Percentiles rank a stretch among this genome's conserved stretches.
These are phyloP conservation scores for Sambucus nigra DNA, from an alignment of 129 eudicot genomes.

Conservation along the genomic window DNA sequence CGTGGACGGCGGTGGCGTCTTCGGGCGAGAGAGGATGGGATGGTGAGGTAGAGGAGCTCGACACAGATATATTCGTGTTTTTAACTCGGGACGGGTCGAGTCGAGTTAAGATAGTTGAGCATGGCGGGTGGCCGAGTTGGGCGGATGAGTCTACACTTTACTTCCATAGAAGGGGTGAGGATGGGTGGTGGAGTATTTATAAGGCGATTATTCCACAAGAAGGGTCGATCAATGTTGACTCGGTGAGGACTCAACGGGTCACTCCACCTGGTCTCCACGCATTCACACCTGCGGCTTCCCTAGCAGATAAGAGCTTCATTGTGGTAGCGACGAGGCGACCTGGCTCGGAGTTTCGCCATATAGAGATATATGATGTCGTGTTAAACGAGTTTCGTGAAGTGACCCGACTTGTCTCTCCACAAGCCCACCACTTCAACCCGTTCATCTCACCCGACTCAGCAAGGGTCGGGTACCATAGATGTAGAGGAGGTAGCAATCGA, in stretches of 20 bases:
- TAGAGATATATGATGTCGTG: slow-evolving; percentile 51
- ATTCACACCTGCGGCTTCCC: slow-evolving; percentile 74
- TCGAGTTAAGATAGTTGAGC: slow-evolving; percentile 78
- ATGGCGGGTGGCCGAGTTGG: slow-evolving; percentile 99
- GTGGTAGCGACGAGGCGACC: slow-evolving; percentile 76
- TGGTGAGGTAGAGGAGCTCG: slow-evolving; percentile 77
- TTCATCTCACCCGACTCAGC: slow-evolving; percentile 52
- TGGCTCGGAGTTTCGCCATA: too few species aligned
- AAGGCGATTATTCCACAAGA: slow-evolving; percentile 27
- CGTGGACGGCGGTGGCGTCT: slow-evolving; percentile 80
- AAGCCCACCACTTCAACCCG: slow-evolving; percentile 63
- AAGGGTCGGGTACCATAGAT: slow-evolving; percentile 69
- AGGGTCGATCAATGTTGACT: slow-evolving; percentile 23
- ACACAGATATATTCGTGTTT: slow-evolving; percentile 66
- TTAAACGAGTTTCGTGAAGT: slow-evolving; percentile 28
- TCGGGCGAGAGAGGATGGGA: slow-evolving; percentile 58
- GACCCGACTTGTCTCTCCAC: slow-evolving; percentile 48
- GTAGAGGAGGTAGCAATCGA: slow-evolving; percentile 46
- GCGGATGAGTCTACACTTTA: slow-evolving; percentile 50
- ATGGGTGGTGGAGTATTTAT: slow-evolving; percentile 91
- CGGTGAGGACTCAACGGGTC: slow-evolving; percentile 62
- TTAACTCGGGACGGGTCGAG: slow-evolving; percentile 60
- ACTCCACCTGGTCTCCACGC: slow-evolving; percentile 89
- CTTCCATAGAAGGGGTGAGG: slow-evolving; percentile 65
- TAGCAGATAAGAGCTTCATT: slow-evolving; percentile 33